phyloP scores from a whole-genome alignment of 345 rosid genomes.

The Syzygium aqueum region DNA sequence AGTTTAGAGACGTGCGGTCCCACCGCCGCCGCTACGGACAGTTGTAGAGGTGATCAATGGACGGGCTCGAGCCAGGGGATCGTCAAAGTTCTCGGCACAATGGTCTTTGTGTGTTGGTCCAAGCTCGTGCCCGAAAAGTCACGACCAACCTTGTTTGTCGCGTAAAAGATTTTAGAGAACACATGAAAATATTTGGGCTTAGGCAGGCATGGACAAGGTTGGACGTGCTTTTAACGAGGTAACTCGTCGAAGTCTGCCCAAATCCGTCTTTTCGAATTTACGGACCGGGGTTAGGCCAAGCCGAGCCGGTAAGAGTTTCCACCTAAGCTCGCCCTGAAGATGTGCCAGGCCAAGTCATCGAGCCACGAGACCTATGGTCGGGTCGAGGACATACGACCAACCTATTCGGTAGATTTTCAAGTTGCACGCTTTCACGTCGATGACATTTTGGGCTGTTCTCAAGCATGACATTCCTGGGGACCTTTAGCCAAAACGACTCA shows the following conservation, averaged over 20 bases:
- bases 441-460: background rate
- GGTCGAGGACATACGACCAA: background rate
- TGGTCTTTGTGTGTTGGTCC: background rate
- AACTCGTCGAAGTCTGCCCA: background rate
- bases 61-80: background rate
- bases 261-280: background rate
- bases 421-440: background rate
- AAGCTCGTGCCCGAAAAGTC: background rate
- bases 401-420: background rate
- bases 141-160: background rate
- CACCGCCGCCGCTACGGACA: fast-evolving
- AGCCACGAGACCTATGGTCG: background rate
- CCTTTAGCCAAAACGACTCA: background rate
- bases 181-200: background rate
- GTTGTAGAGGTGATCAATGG: background rate
- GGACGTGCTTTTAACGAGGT: background rate
- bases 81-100: background rate
- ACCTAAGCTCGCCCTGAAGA: background rate
- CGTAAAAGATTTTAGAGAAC: background rate
- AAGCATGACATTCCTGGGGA: background rate
- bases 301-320: background rate
- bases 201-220: background rate
- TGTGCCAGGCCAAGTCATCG: background rate
- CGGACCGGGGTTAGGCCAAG: background rate
- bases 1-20: background rate